These are phyloP conservation scores for Phycomyces blakesleeanus DNA, from an alignment of 192 early-diverging fungal species.

Conservation along the genomic window DNA sequence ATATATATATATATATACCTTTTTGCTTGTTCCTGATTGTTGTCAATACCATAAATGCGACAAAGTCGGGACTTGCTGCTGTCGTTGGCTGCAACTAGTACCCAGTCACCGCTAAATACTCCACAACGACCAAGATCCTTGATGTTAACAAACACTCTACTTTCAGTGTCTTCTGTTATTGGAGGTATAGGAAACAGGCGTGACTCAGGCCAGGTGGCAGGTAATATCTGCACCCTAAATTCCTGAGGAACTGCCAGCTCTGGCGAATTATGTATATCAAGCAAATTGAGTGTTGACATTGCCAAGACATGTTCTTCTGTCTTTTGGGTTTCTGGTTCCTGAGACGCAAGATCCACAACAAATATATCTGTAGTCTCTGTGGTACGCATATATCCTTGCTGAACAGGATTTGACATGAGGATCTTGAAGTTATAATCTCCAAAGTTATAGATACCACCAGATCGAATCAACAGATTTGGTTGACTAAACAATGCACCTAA, in stretches of 20 bases:
- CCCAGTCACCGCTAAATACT: slow-evolving; percentile 63
- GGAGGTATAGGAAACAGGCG: slow-evolving; percentile 47
- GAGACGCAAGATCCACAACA: slow-evolving; percentile 29
- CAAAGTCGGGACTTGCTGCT: slow-evolving; percentile 36
- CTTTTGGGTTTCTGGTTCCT: not conserved
- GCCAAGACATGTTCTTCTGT: not conserved
- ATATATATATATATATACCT: too few species aligned
- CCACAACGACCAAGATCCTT: slow-evolving; percentile 44
- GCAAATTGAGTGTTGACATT: not conserved
- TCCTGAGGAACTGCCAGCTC: slow-evolving; percentile 20
- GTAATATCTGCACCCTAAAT: slow-evolving; percentile 33
- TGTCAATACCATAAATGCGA: slow-evolving; percentile 38
- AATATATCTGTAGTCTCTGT: slow-evolving; percentile 50
- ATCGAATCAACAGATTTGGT: slow-evolving; percentile 38
- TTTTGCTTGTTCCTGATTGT: not conserved
- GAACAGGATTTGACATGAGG: slow-evolving; percentile 59
- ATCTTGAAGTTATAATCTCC: slow-evolving; percentile 37
- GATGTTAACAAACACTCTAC: slow-evolving; percentile 49
- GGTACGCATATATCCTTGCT: slow-evolving; percentile 55
- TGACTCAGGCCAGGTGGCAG: slow-evolving; percentile 34
- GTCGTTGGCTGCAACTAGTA: slow-evolving; percentile 34
- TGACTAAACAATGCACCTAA: slow-evolving; percentile 10
- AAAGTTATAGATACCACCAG: slow-evolving; percentile 32
- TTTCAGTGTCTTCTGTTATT: slow-evolving; percentile 45
- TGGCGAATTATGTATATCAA: slow-evolving; percentile 3